Evolutionary conservation across 2,329 filamentous ascomycete genomes (phyloP).

Genomic region (Emydomyces testavorans): DNA sequence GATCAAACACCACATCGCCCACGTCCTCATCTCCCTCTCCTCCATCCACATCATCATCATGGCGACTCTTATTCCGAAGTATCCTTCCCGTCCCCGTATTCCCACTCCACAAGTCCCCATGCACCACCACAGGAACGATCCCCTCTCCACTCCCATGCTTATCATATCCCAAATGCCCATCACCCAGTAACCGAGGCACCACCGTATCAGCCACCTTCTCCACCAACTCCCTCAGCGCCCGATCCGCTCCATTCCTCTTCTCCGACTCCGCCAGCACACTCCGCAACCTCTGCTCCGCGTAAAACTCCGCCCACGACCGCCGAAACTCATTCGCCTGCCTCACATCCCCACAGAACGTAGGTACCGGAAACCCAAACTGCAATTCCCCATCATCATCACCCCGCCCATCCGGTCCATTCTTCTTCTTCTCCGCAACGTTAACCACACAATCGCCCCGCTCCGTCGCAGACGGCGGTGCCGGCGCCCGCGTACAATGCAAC

Average conservation of each 20-base stretch:
- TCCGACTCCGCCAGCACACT: constrained; percentile 50
- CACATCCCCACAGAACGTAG: constrained; percentile 79
- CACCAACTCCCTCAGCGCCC: constrained; percentile 51
- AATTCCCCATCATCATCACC: constrained; percentile 46
- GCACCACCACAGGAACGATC: constrained; percentile 66
- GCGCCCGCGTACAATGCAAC: constrained; percentile 65
- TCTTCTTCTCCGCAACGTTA: background rate
- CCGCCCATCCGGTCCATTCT: constrained; percentile 15
- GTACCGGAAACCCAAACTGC: constrained; percentile 70
- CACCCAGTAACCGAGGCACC: constrained; percentile 64
- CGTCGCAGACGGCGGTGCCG: constrained; percentile 26
- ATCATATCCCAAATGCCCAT: constrained; percentile 48
- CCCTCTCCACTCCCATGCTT: constrained; percentile 37
- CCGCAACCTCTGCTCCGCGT: constrained; percentile 61
- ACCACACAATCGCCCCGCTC: background rate
- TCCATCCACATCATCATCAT: constrained; percentile 26
- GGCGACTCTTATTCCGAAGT: constrained; percentile 25
- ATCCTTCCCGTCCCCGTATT: constrained; percentile 62
- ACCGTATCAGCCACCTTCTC: constrained; percentile 53
- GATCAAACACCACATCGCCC: constrained; percentile 73
- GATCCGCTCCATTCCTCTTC: constrained; percentile 52
- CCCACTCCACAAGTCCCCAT: constrained; percentile 90
- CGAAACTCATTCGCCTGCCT: constrained; percentile 66
- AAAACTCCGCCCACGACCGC: constrained; percentile 73
- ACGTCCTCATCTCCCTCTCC: constrained; percentile 34